Conservation (phyloP, 805 yeast species). For the Schwanniomyces occidentalis region DNA sequence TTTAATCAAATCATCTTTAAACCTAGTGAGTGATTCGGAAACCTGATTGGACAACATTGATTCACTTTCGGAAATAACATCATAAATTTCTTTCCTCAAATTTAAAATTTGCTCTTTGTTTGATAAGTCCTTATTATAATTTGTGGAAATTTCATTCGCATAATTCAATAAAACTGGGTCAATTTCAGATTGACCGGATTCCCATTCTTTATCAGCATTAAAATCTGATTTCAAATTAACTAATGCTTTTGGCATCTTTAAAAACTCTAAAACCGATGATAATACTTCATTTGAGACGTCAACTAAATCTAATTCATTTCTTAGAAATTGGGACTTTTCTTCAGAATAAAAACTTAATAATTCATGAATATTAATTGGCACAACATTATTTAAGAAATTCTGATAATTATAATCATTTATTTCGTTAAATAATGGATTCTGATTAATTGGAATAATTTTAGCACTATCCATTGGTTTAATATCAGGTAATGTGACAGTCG, state of each 20-base stretch:
- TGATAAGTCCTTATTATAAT: constrained; percentile 33
- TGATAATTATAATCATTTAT: constrained; percentile 38
- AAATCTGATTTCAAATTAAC: constrained; percentile 50
- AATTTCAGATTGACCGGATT: constrained; percentile 22
- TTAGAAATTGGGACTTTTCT: constrained; percentile 73
- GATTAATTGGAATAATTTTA: constrained; percentile 54
- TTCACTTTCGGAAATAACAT: constrained; percentile 37
- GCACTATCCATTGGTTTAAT: constrained; percentile 71
- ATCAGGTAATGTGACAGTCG: constrained; percentile 57
- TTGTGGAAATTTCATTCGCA: constrained; percentile 24
- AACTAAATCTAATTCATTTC: constrained; percentile 71
- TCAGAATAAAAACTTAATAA: constrained; percentile 86
- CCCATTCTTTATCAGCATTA: constrained; percentile 10
- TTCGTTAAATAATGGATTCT: constrained; percentile 43
- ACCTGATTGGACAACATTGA: constrained; percentile 6
- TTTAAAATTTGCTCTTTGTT: constrained; percentile 30
- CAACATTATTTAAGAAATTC: constrained; percentile 72
- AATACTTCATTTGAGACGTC: constrained; percentile 81
- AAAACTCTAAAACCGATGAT: constrained; percentile 74
- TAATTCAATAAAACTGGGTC: constrained; percentile 29
- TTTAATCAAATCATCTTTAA: constrained; percentile 56
- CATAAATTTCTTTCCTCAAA: constrained; percentile 37
- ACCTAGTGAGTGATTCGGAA: constrained; percentile 8
- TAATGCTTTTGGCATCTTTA: constrained; percentile 70
- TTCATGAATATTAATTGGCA: constrained; percentile 87